phyloP scores from a whole-genome alignment of 208 protist species.

The Crithidia acanthocephali region DNA sequence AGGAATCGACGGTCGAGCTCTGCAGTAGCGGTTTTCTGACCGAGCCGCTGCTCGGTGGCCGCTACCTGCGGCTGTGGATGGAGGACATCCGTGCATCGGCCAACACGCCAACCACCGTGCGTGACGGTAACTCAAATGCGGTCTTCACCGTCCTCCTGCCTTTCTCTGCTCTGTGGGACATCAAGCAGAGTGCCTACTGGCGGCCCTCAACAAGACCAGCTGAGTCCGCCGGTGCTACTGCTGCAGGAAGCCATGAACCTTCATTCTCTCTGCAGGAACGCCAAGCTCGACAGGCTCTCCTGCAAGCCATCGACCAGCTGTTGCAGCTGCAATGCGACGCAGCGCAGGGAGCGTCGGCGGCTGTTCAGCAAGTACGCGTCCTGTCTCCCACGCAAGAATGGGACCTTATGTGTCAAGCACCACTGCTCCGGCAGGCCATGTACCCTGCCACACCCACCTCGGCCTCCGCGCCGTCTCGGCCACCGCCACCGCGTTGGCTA shows the following conservation, averaged over 20 bases:
- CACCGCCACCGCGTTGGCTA: slow-evolving; percentile 32
- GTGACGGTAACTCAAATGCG: background rate
- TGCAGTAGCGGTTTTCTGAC: slow-evolving; percentile 47
- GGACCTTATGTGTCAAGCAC: slow-evolving; percentile 53
- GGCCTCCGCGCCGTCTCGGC: background rate
- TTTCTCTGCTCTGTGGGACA: slow-evolving; percentile 60
- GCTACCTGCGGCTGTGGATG: slow-evolving; percentile 47
- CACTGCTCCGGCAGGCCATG: slow-evolving; percentile 32
- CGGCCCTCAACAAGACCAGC: slow-evolving; percentile 4
- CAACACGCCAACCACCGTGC: background rate
- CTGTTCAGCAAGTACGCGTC: slow-evolving; percentile 12
- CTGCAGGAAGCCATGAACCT: background rate
- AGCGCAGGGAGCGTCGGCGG: background rate
- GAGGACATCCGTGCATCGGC: slow-evolving; percentile 37
- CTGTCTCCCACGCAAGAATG: slow-evolving; percentile 58
- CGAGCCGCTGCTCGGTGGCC: slow-evolving; percentile 67
- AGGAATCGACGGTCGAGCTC: slow-evolving; percentile 38
- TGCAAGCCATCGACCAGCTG: slow-evolving; percentile 61
- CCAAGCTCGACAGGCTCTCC: slow-evolving; percentile 47
- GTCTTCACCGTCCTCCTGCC: slow-evolving; percentile 40
- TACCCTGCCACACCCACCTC: background rate
- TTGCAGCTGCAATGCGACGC: slow-evolving; percentile 54
- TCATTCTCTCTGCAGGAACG: slow-evolving; percentile 70
- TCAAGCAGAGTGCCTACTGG: slow-evolving; percentile 62
- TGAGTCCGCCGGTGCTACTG: background rate